phyloP scores from a whole-genome alignment of 2,329 filamentous ascomycete species.

The Annulohypoxylon truncatum region DNA sequence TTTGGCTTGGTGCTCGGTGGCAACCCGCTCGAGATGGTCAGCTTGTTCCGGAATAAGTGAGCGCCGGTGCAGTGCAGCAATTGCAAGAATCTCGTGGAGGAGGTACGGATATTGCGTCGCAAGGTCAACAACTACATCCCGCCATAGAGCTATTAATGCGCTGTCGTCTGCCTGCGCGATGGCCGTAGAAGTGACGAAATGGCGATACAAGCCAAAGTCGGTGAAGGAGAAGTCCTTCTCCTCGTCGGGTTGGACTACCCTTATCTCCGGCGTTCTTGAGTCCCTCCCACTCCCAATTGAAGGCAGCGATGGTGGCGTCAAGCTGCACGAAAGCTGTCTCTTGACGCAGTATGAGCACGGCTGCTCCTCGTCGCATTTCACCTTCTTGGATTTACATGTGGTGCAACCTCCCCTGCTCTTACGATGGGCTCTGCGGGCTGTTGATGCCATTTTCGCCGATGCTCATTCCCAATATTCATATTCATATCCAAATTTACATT shows the following conservation, averaged over 20 bases:
- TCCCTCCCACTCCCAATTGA: not conserved
- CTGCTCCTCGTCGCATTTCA: slow-evolving; percentile 45
- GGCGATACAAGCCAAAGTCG: slow-evolving; percentile 44
- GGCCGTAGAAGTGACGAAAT: slow-evolving; percentile 38
- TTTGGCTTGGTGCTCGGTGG: slow-evolving; percentile 41
- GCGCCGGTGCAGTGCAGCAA: slow-evolving; percentile 42
- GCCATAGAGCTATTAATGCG: slow-evolving; percentile 34
- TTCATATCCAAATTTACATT: not conserved
- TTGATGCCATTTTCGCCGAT: slow-evolving; percentile 19
- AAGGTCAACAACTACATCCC: slow-evolving; percentile 35
- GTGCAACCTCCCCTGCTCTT: slow-evolving; percentile 37
- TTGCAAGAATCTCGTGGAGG: slow-evolving; percentile 43
- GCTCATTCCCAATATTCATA: not conserved
- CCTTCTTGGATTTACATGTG: slow-evolving; percentile 38
- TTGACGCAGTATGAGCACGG: slow-evolving; percentile 45
- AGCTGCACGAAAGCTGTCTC: slow-evolving; percentile 41
- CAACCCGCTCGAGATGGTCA: slow-evolving; percentile 28
- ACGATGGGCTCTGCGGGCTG: slow-evolving; percentile 36
- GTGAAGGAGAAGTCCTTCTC: slow-evolving; percentile 31
- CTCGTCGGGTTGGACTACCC: not conserved
- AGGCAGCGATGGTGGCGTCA: slow-evolving; percentile 13
- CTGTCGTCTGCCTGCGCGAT: slow-evolving; percentile 39
- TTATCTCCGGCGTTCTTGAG: slow-evolving; percentile 8
- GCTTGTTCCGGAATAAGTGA: slow-evolving; percentile 22
- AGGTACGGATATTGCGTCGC: slow-evolving; percentile 42